Percentiles rank a stretch among this genome's conserved stretches.
Conservation (phyloP, 169 alveolate genomes). For the Plasmodium malariae region DNA sequence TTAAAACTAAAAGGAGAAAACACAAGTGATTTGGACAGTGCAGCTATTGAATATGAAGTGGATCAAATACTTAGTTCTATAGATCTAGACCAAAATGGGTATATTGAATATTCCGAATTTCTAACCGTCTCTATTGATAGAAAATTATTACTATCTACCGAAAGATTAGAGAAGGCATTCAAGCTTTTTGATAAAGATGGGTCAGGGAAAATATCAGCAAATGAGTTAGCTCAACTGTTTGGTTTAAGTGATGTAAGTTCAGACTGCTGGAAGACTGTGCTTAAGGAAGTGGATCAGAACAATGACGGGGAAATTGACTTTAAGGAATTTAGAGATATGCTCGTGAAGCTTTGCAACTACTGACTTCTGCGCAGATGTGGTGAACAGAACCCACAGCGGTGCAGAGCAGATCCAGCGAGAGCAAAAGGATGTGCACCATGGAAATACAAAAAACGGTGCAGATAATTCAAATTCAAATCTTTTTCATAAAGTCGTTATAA, state of each 20-base stretch:
- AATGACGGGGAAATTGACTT: constrained; percentile 95
- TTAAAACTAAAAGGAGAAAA: constrained; percentile 87
- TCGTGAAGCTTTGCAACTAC: constrained; percentile 79
- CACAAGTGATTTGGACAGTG: constrained; percentile 81
- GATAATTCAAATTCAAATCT: too few relatives aligned
- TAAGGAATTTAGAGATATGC: constrained; percentile 94
- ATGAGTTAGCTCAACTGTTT: constrained; percentile 91
- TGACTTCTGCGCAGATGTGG: too few relatives aligned
- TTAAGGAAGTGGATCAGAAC: constrained; percentile 92
- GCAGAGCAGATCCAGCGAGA: too few relatives aligned
- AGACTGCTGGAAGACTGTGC: constrained; percentile 88
- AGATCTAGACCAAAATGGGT: constrained; percentile 93
- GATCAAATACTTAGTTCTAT: constrained; percentile 89
- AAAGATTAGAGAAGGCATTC: constrained; percentile 95
- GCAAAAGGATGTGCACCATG: too few relatives aligned
- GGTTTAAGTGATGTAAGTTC: constrained; percentile 84
- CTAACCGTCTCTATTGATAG: constrained; percentile 95
- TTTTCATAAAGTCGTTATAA: too few relatives aligned
- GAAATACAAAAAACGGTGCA: too few relatives aligned
- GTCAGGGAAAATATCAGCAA: constrained; percentile 94
- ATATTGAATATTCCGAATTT: constrained; percentile 94
- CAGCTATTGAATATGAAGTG: constrained; percentile 90
- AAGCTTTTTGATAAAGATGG: constrained; percentile 95
- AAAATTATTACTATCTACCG: constrained; percentile 88
- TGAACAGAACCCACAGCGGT: too few relatives aligned